Evolutionary conservation across 805 yeast genomes (phyloP), one percentile per base, ranked within the genome.

Genomic region (Diddensiella caesifluorescens): DNA sequence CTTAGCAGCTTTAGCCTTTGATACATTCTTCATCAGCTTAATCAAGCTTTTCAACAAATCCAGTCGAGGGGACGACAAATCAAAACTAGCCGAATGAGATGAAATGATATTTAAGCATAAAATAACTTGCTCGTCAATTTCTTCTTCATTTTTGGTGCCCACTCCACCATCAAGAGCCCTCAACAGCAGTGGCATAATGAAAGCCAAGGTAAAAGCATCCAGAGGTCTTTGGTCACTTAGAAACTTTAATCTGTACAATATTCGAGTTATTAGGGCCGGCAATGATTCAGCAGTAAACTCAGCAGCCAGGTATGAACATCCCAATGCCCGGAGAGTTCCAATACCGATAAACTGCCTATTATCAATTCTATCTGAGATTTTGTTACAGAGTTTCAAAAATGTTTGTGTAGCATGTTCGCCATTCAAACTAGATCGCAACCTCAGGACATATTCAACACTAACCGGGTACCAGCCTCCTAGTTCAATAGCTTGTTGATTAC

Each of bases 41-140:
- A 89, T 62, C 35, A 92, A 63, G 4, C 79, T 78, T 6, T 63
- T 63, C 44, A 90, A 63, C 27, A 87, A 74, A 4, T 75, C 71
- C 3, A 69, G 64, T 56, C 97, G 75, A 15, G 95, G 94, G 43
- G 85, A 77, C 1, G 75, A 60, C 0, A 70, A 69, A 50, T 73
- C 77, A 56, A 92, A 50, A 15, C 53, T 60, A n/a, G 50, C 60
- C 5, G 68, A 57, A 73, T 72, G 30, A 79, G 69, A 42, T 0
- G 62, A 51, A 9, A 90, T 68, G 30, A 88, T 78, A 54, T 85
- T 94, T 52, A 89, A 62, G 0, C 90, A 83, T 44, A 90, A 65
- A 38, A 83, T 61, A 38, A 88, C 66, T 53, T 85, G 90, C 58
- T 88, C 97, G 60, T 89, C 96, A 56, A 83, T 88, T n/a, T 85